A percentile compares a stretch with the other conserved stretches of the same genome.
Conservation (phyloP, 2,329 filamentous ascomycete genomes). For the Lanzia echinophila region DNA sequence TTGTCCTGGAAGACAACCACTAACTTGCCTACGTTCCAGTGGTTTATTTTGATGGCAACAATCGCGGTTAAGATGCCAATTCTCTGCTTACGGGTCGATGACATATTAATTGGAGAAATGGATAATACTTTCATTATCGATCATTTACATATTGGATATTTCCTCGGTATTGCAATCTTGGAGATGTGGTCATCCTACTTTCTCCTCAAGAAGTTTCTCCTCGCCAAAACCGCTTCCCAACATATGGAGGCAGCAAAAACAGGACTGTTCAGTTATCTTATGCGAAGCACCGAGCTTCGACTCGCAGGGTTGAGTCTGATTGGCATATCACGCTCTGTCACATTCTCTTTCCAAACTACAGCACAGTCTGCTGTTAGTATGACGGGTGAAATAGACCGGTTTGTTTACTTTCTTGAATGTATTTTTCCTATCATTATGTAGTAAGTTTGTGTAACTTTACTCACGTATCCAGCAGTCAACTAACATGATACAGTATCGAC, state of each 20-base stretch:
- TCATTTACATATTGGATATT: slow-evolving; percentile 38
- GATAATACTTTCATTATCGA: slow-evolving; percentile 27
- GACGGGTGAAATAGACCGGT: slow-evolving; percentile 36
- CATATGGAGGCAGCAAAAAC: slow-evolving; percentile 27
- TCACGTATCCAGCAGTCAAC: neutral
- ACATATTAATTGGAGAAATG: slow-evolving; percentile 23
- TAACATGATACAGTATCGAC: slow-evolving; percentile 13
- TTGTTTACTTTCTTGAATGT: slow-evolving; percentile 38
- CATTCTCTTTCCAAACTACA: slow-evolving; percentile 35
- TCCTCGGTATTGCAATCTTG: slow-evolving; percentile 35
- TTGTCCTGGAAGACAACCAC: too few species aligned
- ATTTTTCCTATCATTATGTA: slow-evolving; percentile 37
- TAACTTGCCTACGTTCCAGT: too few species aligned
- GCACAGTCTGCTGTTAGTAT: slow-evolving; percentile 33
- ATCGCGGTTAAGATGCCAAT: slow-evolving; percentile 40
- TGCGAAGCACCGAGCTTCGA: slow-evolving; percentile 36
- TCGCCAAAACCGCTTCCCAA: slow-evolving; percentile 29
- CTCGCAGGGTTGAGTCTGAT: slow-evolving; percentile 35
- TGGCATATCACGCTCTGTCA: slow-evolving; percentile 35
- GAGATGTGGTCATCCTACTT: slow-evolving; percentile 37
- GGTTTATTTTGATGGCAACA: slow-evolving; percentile 49
- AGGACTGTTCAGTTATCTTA: slow-evolving; percentile 35
- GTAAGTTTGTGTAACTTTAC: slow-evolving; percentile 31
- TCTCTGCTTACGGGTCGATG: slow-evolving; percentile 27
- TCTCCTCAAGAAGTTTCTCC: slow-evolving; percentile 34